Evolutionary conservation across 2,329 filamentous ascomycete species (phyloP), one percentile per base, ranked within the genome.

Genomic region (Lachnellula willkommii): DNA sequence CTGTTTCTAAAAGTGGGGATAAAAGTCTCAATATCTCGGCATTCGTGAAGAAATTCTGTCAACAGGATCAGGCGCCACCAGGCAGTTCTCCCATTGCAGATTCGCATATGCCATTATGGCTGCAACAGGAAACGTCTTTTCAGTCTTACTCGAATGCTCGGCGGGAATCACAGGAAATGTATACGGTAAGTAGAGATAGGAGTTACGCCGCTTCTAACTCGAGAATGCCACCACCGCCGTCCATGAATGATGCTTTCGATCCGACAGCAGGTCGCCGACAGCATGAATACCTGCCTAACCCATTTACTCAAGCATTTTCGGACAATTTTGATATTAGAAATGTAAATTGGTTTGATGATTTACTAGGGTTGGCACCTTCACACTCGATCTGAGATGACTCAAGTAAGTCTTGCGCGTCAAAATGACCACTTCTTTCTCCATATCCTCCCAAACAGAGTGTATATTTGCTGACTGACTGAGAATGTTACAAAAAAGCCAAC

Each of bases 21-120:
- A 61, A 59, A n/a, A 60, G 59, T 11, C 62, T 69, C 11, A 60
- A 70, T 46, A 64, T 70, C 1, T 56, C 65, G 2, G 60, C 57
- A 1, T 70, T 70, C 40, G 66, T 70, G 7, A 65, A 61, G 45
- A 58, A 61, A 14, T 70, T 68, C 55, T 69, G 67, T 45, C 57
- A 64, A 28, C 58, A 42, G 9, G 61, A 63, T 24, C 52, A 54
- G 11, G 52, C 54, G 2, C 47, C 53, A 5, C 17, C 58, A n/a
- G 53, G 50, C 17, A 50, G 50, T 37, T 57, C 57, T 11, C 58
- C 56, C 6, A 56, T 58, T 9, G 53, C 50, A 22, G 51, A 47
- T 15, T 53, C 51, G 22, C 53, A 59, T 11, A 57, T 61, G 50
- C 60, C 53, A 36, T 22, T 57, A 3, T 59, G 53, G 58, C 48